Evolutionary conservation across 495 filamentous ascomycete genomes (phyloP).

Genomic region (Talaromyces liani): DNA sequence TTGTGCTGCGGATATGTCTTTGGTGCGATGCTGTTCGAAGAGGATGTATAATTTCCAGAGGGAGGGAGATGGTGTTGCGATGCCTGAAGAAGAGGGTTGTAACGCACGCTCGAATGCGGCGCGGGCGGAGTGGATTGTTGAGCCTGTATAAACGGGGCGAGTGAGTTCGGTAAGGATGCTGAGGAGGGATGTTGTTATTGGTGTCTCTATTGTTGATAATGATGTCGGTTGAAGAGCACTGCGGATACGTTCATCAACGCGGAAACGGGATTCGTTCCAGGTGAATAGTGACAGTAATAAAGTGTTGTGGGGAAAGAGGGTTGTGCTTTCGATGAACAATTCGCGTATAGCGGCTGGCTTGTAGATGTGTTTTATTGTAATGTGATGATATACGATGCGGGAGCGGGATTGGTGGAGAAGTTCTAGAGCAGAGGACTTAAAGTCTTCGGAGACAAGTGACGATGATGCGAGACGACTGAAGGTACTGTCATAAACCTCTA

Average conservation of each 20-base stretch:
- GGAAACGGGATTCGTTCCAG: slow-evolving; percentile 61
- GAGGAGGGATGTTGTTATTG: slow-evolving; percentile 49
- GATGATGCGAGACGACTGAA: slow-evolving; percentile 31
- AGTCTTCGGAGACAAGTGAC: slow-evolving; percentile 23
- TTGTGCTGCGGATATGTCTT: slow-evolving; percentile 28
- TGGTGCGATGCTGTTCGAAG: slow-evolving; percentile 24
- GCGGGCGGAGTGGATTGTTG: slow-evolving; percentile 53
- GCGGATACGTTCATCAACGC: slow-evolving; percentile 66
- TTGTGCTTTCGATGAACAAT: slow-evolving; percentile 50
- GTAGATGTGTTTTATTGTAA: slow-evolving; percentile 48
- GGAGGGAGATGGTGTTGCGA: slow-evolving; percentile 21
- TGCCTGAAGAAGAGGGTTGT: slow-evolving; percentile 20
- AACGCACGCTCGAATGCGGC: slow-evolving; percentile 68
- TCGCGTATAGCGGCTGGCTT: slow-evolving; percentile 55
- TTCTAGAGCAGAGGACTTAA: slow-evolving; percentile 37
- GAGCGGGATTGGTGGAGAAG: slow-evolving; percentile 58
- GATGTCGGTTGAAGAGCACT: slow-evolving; percentile 43
- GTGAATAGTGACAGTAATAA: slow-evolving; percentile 65
- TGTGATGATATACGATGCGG: slow-evolving; percentile 61
- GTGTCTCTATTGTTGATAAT: slow-evolving; percentile 14
- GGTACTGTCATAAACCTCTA: slow-evolving; percentile 45
- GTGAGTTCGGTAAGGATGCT: slow-evolving; percentile 58
- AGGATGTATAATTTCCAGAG: slow-evolving; percentile 53
- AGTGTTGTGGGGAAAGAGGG: slow-evolving; percentile 66
- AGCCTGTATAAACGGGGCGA: slow-evolving; percentile 31